phyloP scores from a whole-genome alignment of 768 basidiomycete species.

The Leucosporidium yakuticum region DNA sequence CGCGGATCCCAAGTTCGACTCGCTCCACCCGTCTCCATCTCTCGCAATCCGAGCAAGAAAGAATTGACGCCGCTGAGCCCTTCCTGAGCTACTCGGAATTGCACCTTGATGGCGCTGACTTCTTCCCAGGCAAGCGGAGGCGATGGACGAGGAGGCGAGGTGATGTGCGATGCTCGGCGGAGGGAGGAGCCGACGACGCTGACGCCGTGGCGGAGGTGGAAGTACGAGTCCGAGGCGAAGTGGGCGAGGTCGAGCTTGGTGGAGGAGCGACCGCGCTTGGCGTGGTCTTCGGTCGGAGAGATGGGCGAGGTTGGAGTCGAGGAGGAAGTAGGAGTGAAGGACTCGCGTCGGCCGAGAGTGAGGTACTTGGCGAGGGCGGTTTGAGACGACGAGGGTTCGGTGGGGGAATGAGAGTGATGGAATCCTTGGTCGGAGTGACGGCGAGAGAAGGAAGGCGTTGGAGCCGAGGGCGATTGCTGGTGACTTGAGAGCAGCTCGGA shows the following conservation, averaged over 20 bases:
- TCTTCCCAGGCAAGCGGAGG: background rate
- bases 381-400: background rate
- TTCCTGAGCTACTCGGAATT: background rate
- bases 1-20: background rate
- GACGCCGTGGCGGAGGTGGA: background rate
- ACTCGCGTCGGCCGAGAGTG: background rate
- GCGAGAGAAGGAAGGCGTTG: background rate
- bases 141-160: background rate
- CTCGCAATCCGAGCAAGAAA: background rate
- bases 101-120: background rate
- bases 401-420: too few relatives aligned
- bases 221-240: background rate
- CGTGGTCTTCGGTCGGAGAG: background rate
- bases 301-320: background rate
- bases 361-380: background rate
- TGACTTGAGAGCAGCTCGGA: background rate
- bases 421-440: background rate
- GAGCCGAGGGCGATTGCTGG: background rate
- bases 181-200: background rate
- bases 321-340: background rate
- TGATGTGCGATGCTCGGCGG: background rate
- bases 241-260: background rate
- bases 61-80: background rate
- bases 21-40: background rate
- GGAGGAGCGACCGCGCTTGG: background rate